These are phyloP conservation scores for Globisporangium viniferum DNA, from an alignment of 352 stramenopile genomes.

Conservation along the genomic window DNA sequence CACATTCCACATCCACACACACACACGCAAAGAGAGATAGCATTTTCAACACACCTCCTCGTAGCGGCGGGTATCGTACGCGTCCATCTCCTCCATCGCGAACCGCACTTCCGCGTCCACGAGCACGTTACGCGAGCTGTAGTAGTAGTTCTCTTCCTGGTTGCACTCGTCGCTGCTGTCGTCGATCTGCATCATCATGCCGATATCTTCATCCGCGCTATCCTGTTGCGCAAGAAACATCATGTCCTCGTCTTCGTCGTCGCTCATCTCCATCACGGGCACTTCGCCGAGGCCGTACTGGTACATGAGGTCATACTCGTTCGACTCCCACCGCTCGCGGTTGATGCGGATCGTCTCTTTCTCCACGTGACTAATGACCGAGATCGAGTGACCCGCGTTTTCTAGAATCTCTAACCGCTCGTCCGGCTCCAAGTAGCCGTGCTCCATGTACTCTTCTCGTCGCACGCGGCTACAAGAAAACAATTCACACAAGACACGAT, in stretches of 20 bases:
- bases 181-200: slow-evolving; percentile 47
- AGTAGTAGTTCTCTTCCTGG: slow-evolving; percentile 49
- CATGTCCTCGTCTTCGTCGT: slow-evolving; percentile 52
- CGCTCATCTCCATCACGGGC: slow-evolving; percentile 49
- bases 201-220: slow-evolving; percentile 22
- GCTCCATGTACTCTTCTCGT: slow-evolving; percentile 80
- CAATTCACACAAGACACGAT: slow-evolving; percentile 5
- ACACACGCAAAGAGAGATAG: neutral
- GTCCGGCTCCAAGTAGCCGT: slow-evolving; percentile 75
- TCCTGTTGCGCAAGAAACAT: slow-evolving; percentile 35
- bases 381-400: slow-evolving; percentile 54
- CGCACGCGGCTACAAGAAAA: slow-evolving; percentile 36
- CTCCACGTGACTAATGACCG: slow-evolving; percentile 65
- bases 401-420: slow-evolving; percentile 78
- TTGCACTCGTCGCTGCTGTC: slow-evolving; percentile 44
- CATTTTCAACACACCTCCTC: slow-evolving; percentile 40
- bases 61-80: slow-evolving; percentile 65
- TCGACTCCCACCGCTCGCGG: slow-evolving; percentile 80
- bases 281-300: slow-evolving; percentile 73
- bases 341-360: slow-evolving; percentile 72
- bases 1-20: slow-evolving; percentile 5
- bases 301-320: slow-evolving; percentile 84
- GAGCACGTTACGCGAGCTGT: slow-evolving; percentile 34
- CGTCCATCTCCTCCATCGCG: slow-evolving; percentile 72
- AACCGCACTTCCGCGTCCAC: slow-evolving; percentile 57